These are phyloP conservation scores for Sporothrix phasma DNA, from an alignment of 2,329 filamentous ascomycete genomes.

Conservation along the genomic window DNA sequence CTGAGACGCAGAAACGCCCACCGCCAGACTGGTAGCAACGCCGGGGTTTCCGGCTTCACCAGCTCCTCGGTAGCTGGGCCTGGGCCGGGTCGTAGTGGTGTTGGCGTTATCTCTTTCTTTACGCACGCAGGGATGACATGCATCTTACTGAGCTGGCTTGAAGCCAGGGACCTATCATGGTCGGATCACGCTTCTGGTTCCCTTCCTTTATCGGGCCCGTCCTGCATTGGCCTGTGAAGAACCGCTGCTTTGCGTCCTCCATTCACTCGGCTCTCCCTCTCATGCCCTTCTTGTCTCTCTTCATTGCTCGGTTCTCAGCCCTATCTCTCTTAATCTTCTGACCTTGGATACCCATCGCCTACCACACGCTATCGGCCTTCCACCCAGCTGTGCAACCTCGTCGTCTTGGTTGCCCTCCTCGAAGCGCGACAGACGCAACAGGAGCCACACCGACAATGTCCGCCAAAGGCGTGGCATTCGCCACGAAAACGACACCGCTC, in stretches of 20 bases:
- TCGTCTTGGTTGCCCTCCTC: not conserved
- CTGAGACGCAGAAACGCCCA: not conserved
- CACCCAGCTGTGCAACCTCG: not conserved
- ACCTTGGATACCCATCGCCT: too few species aligned
- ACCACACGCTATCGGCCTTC: too few species aligned
- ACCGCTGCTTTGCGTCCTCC: not conserved
- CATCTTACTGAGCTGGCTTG: too few species aligned
- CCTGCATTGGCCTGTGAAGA: not conserved
- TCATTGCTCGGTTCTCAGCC: too few species aligned
- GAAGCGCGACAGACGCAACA: not conserved
- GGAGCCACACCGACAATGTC: not conserved
- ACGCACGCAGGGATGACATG: too few species aligned
- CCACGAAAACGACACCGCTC: not conserved
- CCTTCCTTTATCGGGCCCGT: not conserved
- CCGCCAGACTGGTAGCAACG: not conserved
- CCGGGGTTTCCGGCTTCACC: not conserved
- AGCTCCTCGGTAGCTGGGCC: not conserved
- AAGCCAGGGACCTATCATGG: not conserved
- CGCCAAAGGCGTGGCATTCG: not conserved
- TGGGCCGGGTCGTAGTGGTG: not conserved
- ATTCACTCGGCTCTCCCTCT: not conserved
- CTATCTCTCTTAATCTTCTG: too few species aligned
- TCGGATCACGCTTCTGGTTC: not conserved
- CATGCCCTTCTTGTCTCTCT: not conserved
- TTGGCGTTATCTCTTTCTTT: not conserved